Evolutionary conservation across 129 eudicot species (phyloP).

Genomic region (sunflower (Helianthus annuus)): DNA sequence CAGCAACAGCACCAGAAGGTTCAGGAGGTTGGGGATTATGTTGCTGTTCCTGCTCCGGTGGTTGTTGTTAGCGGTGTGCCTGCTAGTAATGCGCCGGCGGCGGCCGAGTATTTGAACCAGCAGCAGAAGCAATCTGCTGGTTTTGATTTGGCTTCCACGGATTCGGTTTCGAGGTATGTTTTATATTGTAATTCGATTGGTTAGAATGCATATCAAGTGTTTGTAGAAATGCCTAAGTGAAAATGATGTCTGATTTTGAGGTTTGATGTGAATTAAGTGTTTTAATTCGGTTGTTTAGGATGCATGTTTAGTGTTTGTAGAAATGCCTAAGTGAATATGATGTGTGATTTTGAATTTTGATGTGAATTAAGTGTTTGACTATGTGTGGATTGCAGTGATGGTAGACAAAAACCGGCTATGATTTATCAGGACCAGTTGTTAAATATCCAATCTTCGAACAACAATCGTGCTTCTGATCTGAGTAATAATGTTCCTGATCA

Average conservation of each 20-base stretch:
- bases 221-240: slow-evolving; percentile 29
- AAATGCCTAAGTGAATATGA: slow-evolving; percentile 26
- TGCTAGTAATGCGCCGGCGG: slow-evolving; percentile 28
- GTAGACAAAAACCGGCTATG: slow-evolving; percentile 57
- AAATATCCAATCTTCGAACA: slow-evolving; percentile 51
- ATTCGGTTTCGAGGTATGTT: slow-evolving; percentile 70
- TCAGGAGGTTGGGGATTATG: slow-evolving; percentile 49
- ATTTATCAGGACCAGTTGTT: slow-evolving; percentile 60
- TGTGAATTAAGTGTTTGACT: neutral
- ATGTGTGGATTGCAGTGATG: slow-evolving; percentile 55
- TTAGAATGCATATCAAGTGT: slow-evolving; percentile 12
- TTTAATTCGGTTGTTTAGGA: neutral
- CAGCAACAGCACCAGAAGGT: slow-evolving; percentile 31
- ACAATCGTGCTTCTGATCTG: slow-evolving; percentile 34
- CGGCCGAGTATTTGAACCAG: slow-evolving; percentile 38
- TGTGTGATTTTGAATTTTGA: neutral
- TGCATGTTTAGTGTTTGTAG: slow-evolving; percentile 26
- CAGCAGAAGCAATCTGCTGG: slow-evolving; percentile 40
- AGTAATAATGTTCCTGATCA: slow-evolving; percentile 44
- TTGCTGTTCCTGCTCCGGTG: slow-evolving; percentile 41
- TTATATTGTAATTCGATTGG: neutral
- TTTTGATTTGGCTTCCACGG: slow-evolving; percentile 62
- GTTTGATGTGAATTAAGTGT: neutral
- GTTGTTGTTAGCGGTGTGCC: slow-evolving; percentile 33
- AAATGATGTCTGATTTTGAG: neutral